Evolutionary conservation across 306 rosid genomes (phyloP), one percentile per base, ranked within the genome.

Genomic region (Arachis stenosperma): DNA sequence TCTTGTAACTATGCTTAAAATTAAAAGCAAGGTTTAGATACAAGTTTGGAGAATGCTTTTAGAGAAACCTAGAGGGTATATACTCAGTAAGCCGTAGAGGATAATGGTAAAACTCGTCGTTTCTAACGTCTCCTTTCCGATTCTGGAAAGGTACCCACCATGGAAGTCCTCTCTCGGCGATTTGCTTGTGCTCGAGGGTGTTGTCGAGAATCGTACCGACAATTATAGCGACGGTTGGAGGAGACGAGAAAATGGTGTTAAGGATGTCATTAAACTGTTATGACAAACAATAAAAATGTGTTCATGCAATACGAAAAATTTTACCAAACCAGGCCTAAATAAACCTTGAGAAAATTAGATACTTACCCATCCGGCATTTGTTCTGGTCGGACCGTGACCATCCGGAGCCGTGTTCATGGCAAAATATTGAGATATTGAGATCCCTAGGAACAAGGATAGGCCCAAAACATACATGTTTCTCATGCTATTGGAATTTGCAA

Each of bases 341-440:
- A 22, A 33, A 33, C 37, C 37, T 42, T 29, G 27, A 67, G 53
- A 22, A 62, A 62, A 55, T 27, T 51, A 51, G 33, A 78, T 9
- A 79, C 99, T 87, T 83, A 91, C 99, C 99, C 99, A 95, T 83
- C 92, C 88, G 50, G 85, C 92, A 0, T 61, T 83, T 47, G 98
- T 92, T 82, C 72, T 78, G 57, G 91, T 92, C 5, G 98, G 99
- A 52, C 99, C 99, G 53, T 84, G 85, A 42, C 99, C 99, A 58
- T 84, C 88, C 8, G 74, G 76, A 29, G 87, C 12, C 2, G 97
- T 87, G 84, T 79, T 84, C 43, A 43, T 78, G 67, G 85, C 69
- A 12, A 95, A 95, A 67, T 95, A 95, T 82, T 95, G 99, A 61
- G 98, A 84, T 75, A 95, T 88, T 50, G 99, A 95, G 27, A 95